Conservation (phyloP, 2,329 filamentous ascomycete species). For the Volutella citrinella region DNA sequence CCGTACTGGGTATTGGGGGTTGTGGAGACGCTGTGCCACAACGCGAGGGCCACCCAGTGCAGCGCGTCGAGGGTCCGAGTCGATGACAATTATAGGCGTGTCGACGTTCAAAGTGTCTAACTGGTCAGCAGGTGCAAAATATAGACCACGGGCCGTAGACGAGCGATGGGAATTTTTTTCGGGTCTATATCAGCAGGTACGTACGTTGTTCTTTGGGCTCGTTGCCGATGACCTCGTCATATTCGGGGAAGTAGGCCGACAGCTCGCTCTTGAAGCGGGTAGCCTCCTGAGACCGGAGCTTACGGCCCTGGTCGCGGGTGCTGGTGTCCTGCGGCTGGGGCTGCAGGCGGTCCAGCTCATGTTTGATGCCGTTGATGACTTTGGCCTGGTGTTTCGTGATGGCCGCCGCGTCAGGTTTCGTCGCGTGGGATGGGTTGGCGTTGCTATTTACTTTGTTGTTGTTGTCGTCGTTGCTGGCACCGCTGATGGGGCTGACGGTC, state of each 20-base stretch:
- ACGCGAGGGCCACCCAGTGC: constrained; percentile 24
- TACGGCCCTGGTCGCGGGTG: constrained; percentile 63
- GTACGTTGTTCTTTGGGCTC: constrained; percentile 74
- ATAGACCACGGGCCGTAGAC: neutral
- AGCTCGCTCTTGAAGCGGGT: constrained; percentile 88
- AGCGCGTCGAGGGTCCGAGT: constrained; percentile 42
- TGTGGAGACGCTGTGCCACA: constrained; percentile 27
- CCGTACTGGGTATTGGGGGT: constrained; percentile 40
- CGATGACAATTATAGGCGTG: constrained; percentile 69
- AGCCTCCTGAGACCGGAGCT: constrained; percentile 82
- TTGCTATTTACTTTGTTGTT: constrained; percentile 4
- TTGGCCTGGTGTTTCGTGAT: constrained; percentile 55
- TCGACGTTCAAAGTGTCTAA: constrained; percentile 70
- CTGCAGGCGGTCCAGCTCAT: constrained; percentile 58
- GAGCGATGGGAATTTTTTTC: constrained; percentile 19
- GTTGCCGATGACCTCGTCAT: constrained; percentile 90
- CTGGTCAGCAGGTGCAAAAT: constrained; percentile 11
- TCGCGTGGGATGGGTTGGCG: constrained; percentile 11
- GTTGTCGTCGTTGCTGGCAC: constrained; percentile 12
- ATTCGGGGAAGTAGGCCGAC: constrained; percentile 86
- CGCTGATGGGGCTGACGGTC: constrained; percentile 9
- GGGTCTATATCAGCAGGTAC: constrained; percentile 33
- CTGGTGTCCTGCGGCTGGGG: constrained; percentile 43
- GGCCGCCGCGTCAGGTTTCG: constrained; percentile 23
- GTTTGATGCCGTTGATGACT: constrained; percentile 58